These are phyloP conservation scores for Suillus bovinus DNA, from an alignment of 768 basidiomycete genomes.

Conservation along the genomic window DNA sequence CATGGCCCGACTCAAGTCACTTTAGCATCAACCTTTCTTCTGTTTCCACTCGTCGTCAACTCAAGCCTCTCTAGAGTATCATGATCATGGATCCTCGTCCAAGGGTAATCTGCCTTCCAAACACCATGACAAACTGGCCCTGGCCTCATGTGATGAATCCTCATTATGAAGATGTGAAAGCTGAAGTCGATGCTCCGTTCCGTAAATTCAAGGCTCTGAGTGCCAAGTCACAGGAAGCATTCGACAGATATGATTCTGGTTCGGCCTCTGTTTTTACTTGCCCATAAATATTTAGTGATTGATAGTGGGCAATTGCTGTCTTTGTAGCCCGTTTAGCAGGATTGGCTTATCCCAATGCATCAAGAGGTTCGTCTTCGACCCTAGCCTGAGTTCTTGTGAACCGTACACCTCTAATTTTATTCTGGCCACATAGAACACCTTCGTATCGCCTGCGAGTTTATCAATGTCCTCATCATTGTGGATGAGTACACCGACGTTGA, in stretches of 20 bases:
- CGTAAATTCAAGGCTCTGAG: constrained; percentile 37
- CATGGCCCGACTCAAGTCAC: background rate
- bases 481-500: constrained; percentile 34
- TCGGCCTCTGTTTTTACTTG: background rate
- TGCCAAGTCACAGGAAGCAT: constrained; percentile 37
- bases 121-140: constrained; percentile 44
- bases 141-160: constrained; percentile 43
- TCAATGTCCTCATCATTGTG: constrained; percentile 32
- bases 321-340: constrained; percentile 12
- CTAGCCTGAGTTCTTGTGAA: background rate
- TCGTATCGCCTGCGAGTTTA: constrained; percentile 32
- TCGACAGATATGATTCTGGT: constrained; percentile 45
- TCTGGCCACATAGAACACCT: constrained; percentile 20
- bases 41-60: background rate
- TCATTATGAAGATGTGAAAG: constrained; percentile 34
- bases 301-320: background rate
- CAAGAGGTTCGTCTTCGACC: constrained; percentile 5
- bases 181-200: constrained; percentile 40
- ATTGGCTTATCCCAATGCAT: constrained; percentile 7
- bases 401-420: background rate
- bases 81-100: background rate
- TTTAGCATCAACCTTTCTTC: background rate
- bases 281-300: background rate
- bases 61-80: no score
- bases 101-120: constrained; percentile 31